These are phyloP conservation scores for Populus tomentosa DNA, from an alignment of 441 rosid species.

Conservation along the genomic window DNA sequence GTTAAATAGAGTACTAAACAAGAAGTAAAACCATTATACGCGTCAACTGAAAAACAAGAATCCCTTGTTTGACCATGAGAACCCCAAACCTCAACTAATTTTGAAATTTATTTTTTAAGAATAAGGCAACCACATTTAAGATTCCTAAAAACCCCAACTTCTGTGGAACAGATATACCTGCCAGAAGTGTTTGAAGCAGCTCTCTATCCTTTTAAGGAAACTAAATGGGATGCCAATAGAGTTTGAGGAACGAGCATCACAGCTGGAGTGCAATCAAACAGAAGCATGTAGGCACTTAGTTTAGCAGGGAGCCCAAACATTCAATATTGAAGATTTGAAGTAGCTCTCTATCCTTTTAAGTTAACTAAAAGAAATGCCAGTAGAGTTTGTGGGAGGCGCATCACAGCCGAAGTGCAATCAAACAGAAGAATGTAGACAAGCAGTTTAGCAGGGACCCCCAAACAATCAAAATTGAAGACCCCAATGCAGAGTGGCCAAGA, in stretches of 20 bases:
- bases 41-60: not conserved
- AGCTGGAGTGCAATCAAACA: slow-evolving; percentile 27
- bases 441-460: slow-evolving; percentile 54
- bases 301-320: not conserved
- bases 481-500: slow-evolving; percentile 56
- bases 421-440: slow-evolving; percentile 60
- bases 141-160: slow-evolving; percentile 30
- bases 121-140: not conserved
- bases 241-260: slow-evolving; percentile 43
- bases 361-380: slow-evolving; percentile 44
- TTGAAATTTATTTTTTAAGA: not conserved
- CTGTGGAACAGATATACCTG: slow-evolving; percentile 55
- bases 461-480: slow-evolving; percentile 60
- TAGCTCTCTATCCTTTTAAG: slow-evolving; percentile 43
- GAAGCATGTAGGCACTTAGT: not conserved
- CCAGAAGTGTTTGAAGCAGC: slow-evolving; percentile 59
- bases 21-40: not conserved
- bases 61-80: not conserved
- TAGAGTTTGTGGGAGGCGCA: slow-evolving; percentile 40
- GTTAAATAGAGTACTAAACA: not conserved
- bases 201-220: slow-evolving; percentile 38
- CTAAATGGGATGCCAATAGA: slow-evolving; percentile 42
- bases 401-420: slow-evolving; percentile 54
- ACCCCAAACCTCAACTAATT: not conserved
- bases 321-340: slow-evolving; percentile 26